These are phyloP conservation scores for Smallanthus sonchifolius DNA, from an alignment of 129 eudicot species.

Conservation along the genomic window DNA sequence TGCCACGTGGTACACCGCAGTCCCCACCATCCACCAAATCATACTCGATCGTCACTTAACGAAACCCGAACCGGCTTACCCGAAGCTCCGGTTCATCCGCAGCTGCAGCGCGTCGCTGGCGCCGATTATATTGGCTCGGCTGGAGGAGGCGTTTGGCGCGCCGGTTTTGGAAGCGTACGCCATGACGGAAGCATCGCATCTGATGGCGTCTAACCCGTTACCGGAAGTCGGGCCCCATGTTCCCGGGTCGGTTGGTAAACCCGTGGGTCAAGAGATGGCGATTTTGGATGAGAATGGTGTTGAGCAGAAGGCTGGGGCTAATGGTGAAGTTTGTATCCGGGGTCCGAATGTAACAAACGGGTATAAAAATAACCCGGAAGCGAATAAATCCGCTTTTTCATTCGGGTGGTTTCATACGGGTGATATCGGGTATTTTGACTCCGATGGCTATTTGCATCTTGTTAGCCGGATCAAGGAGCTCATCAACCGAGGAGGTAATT, in stretches of 20 bases:
- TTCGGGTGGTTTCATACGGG: constrained; percentile 99
- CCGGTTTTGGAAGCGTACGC: constrained; percentile 96
- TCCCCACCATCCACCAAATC: constrained; percentile 94
- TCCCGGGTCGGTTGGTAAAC: constrained; percentile 90
- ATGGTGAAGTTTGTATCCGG: constrained; percentile 89
- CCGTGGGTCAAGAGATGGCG: constrained; percentile 97
- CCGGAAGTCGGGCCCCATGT: constrained; percentile 76
- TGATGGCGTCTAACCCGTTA: constrained; percentile 92
- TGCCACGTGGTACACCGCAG: constrained; percentile 98
- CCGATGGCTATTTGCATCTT: constrained; percentile 83
- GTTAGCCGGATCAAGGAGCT: constrained; percentile 95
- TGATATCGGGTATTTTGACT: constrained; percentile 76
- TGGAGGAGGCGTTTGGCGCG: constrained; percentile 78
- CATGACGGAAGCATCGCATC: constrained; percentile 92
- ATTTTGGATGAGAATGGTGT: constrained; percentile 74
- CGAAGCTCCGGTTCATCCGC: constrained; percentile 83
- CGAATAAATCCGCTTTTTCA: constrained; percentile 65
- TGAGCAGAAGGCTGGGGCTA: constrained; percentile 44
- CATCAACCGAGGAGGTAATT: constrained; percentile 97
- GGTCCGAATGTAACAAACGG: constrained; percentile 95
- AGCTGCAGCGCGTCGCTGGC: constrained; percentile 98
- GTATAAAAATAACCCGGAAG: constrained; percentile 90
- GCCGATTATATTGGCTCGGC: constrained; percentile 60
- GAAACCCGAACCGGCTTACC: constrained; percentile 66
- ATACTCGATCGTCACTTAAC: constrained; percentile 68